Percentiles rank a stretch among this genome's conserved stretches.
phyloP scores from a whole-genome alignment of 1,284 basidiomycete species.

The Xerocomus nothofagi region DNA sequence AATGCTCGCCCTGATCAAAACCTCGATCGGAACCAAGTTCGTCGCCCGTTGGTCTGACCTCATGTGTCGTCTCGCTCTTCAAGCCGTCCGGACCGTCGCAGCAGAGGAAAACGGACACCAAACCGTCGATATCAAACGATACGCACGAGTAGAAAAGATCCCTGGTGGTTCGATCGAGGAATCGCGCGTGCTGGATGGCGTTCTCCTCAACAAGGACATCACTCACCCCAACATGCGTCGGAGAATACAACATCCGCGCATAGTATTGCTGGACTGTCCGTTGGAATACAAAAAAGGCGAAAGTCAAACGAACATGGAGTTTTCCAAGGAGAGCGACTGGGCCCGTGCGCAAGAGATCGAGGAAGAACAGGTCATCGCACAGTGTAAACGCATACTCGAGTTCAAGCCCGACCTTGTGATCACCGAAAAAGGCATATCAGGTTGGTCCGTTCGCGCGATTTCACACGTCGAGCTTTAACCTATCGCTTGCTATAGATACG shows the following conservation, averaged over 20 bases:
- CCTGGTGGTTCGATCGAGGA: constrained; percentile 98
- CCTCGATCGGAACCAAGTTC: constrained; percentile 99
- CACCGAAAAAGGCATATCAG: constrained; percentile 97
- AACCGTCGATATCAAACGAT: constrained; percentile 97
- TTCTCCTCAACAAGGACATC: constrained; percentile 99
- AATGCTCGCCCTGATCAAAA: constrained; percentile 98
- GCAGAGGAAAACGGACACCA: constrained; percentile 63
- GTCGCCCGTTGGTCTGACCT: constrained; percentile 95
- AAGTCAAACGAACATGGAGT: constrained; percentile 98
- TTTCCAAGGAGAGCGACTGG: constrained; percentile 94
- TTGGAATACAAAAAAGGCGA: constrained; percentile 99
- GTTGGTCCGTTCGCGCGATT: constrained; percentile 42
- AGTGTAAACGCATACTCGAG: constrained; percentile 88
- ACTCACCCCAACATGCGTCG: constrained; percentile 97
- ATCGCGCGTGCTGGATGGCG: constrained; percentile 83
- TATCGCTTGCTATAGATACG: constrained; percentile 57
- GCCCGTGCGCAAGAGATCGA: constrained; percentile 91
- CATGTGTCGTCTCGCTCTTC: constrained; percentile 94
- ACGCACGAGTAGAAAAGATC: constrained; percentile 96
- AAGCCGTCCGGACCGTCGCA: constrained; percentile 87
- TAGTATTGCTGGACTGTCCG: constrained; percentile 93
- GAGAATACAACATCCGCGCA: constrained; percentile 87
- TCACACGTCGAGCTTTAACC: not conserved
- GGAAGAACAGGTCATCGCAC: constrained; percentile 92
- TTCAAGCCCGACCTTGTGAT: constrained; percentile 96